phyloP scores from a whole-genome alignment of 2,329 filamentous ascomycete genomes.

The Fusarium sp. region DNA sequence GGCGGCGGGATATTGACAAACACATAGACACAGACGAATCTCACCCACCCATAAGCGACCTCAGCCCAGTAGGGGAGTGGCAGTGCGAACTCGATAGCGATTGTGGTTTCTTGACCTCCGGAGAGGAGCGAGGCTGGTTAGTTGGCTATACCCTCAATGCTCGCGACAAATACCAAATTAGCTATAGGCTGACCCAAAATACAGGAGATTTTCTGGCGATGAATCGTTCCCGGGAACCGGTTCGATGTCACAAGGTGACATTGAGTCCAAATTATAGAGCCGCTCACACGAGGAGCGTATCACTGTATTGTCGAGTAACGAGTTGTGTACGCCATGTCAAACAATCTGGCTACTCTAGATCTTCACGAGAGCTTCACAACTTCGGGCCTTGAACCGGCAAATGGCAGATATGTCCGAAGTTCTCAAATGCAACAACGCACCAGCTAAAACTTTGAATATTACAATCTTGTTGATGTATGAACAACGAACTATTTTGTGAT shows the following conservation, averaged over 20 bases:
- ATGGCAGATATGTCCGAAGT: neutral
- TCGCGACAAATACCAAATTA: constrained; percentile 15
- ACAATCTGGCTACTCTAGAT: neutral
- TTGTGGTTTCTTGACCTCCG: constrained; percentile 82
- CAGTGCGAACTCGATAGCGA: constrained; percentile 83
- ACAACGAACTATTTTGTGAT: neutral
- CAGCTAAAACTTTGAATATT: constrained; percentile 8
- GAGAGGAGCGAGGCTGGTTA: constrained; percentile 90
- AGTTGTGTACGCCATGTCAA: neutral
- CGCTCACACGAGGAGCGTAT: constrained; percentile 2
- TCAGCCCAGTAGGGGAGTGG: constrained; percentile 74
- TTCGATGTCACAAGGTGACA: constrained; percentile 48
- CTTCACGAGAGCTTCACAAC: neutral
- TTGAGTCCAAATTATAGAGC: constrained; percentile 50
- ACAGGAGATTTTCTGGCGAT: constrained; percentile 65
- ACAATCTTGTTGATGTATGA: neutral
- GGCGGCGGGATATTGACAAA: constrained; percentile 24
- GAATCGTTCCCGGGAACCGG: constrained; percentile 63
- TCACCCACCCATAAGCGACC: constrained; percentile 15
- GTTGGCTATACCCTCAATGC: constrained; percentile 46
- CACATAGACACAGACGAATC: constrained; percentile 24
- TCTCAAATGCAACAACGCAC: constrained; percentile 20
- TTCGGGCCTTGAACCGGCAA: neutral
- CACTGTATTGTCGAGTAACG: constrained; percentile 5
- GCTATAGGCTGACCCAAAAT: constrained; percentile 31